Base-by-base conservation (phyloP, 208 protist species). In the Herpetomonas tarakana region DNA sequence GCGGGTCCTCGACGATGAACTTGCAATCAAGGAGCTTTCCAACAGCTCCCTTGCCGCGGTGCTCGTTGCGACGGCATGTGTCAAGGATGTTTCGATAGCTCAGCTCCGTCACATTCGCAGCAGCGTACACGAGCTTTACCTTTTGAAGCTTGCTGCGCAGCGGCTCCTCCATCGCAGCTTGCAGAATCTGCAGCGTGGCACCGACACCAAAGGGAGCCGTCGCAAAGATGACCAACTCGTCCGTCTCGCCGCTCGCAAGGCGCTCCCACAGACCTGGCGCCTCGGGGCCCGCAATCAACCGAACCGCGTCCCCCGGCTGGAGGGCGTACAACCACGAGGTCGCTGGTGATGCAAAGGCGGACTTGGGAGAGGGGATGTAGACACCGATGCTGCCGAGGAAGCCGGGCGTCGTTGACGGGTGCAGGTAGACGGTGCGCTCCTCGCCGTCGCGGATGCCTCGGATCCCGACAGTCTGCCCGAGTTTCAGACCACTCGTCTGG, bases 131-230 rank as follows among this genome's bases (percentile, higher is more conserved):
- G 16, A 68, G 22, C 35, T 58, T 12, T 1, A 68, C 14, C 0
- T 49, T 21, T 1, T n/a, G 4, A 11, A 61, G 9, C 18, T 58
- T 27, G 3, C 16, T 44, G 12, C 35, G 21, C 1, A 49, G 51
- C 27, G 54, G 62, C 58, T 12, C 38, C 19, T 46, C 25, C 18
- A 26, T 9, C 2, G 45, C 62, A 16, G 54, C 54, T 6, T 65
- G 64, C 25, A 78, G 47, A 38, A 78, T 7, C 56, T 77, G 71
- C 45, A 77, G 25, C 59, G 71, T 44, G 28, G 71, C 57, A 1
- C 51, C 56, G 21, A 77, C 68, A 7, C 71, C 71, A 6, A n/a
- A 41, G 50, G 63, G 63, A 18, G 63, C 71, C 22, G 58, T 50
- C 18, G 68, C 38, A 2, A 78, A 25, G n/a, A 55, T 31, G 49